Base-by-base conservation (phyloP, 345 rosid species). In the Gossypium mustelinum region DNA sequence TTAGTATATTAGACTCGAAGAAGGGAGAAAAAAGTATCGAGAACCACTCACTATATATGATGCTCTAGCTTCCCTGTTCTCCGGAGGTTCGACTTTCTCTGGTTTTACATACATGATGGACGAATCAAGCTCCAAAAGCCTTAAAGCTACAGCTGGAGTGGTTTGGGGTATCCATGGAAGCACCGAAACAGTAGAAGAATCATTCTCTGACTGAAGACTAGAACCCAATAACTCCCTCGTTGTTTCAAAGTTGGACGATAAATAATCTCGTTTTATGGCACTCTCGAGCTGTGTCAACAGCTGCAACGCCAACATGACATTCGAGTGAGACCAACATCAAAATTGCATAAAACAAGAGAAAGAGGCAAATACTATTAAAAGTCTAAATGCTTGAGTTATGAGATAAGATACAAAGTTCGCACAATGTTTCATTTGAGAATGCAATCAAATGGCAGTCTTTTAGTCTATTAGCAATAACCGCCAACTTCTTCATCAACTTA, bases 131-230 rank as follows among this genome's bases (percentile, higher is more conserved):
- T 90, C 97, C 50, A 86, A 82, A 81, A 96, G 94, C 85, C 99
- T 90, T 77, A 92, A 72, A 81, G 95, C 94, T 66, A 88, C 90
- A 41, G 98, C 99, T 60, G 95, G 84, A 70, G 86, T 81, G 39
- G 98, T 89, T 83, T 81, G 86, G 20, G 99, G 99, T 78, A 93
- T 84, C 99, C 99, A 96, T n/a, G 99, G 97, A 63, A 96, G 92
- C 41, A 92, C 84, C 60, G 86, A 75, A 77, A 80, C 82, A 70
- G 77, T 64, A 66, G 56, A 48, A 10, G 52, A 75, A 72, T 79
- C 65, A 75, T 66, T 48, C 68, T 65, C 76, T 22, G 79, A 63
- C 10, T 50, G 50, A 63, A 54, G 18, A 57, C 73, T 34, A 51
- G 72, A 68, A 77, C 89, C 86, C 84, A 93, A 74, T 55, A 89